Conservation (phyloP, 768 basidiomycete genomes). For the Piloderma croceum region DNA sequence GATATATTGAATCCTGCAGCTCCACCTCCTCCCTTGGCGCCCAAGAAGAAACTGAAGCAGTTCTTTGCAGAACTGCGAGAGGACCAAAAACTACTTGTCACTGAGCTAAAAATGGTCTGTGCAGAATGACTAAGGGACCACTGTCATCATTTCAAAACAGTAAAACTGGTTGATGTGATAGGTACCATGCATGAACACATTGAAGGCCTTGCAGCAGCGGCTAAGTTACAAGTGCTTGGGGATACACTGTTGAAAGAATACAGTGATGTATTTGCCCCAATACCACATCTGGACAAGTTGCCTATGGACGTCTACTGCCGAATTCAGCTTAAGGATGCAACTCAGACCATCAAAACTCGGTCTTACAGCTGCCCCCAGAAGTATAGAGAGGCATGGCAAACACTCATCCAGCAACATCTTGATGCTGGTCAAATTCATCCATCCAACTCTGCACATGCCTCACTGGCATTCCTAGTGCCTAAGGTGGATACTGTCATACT, state of each 20-base stretch:
- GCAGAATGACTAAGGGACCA: not conserved
- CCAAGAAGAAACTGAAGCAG: not conserved
- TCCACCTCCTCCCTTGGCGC: not conserved
- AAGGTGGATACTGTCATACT: too few relatives aligned
- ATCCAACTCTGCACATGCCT: too few relatives aligned
- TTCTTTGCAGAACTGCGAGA: not conserved
- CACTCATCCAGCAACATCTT: not conserved
- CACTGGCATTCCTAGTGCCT: too few relatives aligned
- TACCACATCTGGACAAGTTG: conserved; percentile 18
- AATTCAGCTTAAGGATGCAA: conserved; percentile 24
- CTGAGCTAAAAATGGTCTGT: not conserved
- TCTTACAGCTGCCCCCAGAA: conserved; percentile 27
- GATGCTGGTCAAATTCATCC: not conserved
- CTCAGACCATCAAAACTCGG: conserved; percentile 15
- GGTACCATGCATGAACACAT: too few relatives aligned
- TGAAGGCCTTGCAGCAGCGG: not conserved
- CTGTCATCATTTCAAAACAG: too few relatives aligned
- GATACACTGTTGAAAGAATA: conserved; percentile 6
- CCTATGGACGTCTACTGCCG: conserved; percentile 18
- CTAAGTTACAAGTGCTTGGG: not conserved
- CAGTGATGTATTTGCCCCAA: conserved; percentile 18
- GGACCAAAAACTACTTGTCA: not conserved
- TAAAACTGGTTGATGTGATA: too few relatives aligned
- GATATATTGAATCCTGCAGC: conserved; percentile 9
- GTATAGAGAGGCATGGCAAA: too few relatives aligned